These are phyloP conservation scores for Suillus subluteus DNA, from an alignment of 768 basidiomycete species.

Conservation along the genomic window DNA sequence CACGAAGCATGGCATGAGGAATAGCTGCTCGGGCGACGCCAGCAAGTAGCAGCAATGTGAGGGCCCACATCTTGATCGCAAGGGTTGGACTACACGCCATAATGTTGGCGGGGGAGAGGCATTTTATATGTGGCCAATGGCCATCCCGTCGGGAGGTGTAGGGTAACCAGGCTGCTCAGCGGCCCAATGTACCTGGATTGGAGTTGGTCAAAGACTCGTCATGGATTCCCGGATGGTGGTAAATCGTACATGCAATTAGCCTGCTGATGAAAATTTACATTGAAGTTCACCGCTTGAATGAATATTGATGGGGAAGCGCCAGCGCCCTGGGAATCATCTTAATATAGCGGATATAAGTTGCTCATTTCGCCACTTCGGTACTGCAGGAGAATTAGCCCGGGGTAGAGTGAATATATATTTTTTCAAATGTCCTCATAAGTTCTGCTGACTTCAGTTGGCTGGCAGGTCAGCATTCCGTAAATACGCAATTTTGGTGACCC, in stretches of 20 bases:
- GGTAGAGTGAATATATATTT: neutral
- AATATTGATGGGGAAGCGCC: neutral
- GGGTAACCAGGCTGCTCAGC: neutral
- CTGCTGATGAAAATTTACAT: neutral
- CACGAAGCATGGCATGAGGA: neutral
- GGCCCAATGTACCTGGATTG: neutral
- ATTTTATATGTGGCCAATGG: neutral
- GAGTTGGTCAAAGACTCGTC: neutral
- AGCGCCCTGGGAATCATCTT: neutral
- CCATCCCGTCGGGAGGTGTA: neutral
- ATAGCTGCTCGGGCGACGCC: neutral
- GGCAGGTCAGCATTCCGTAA: neutral
- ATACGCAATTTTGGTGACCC: neutral
- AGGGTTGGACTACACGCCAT: neutral
- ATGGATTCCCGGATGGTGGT: neutral
- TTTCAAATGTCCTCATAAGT: neutral
- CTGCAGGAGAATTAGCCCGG: neutral
- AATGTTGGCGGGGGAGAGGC: neutral
- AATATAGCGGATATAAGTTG: neutral
- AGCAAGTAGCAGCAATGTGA: neutral
- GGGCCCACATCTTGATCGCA: neutral
- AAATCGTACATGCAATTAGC: neutral
- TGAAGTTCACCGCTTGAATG: neutral
- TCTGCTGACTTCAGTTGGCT: neutral
- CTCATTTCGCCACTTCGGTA: neutral